Conservation (phyloP, 768 basidiomycete genomes). For the Filobasidium wieringae region DNA sequence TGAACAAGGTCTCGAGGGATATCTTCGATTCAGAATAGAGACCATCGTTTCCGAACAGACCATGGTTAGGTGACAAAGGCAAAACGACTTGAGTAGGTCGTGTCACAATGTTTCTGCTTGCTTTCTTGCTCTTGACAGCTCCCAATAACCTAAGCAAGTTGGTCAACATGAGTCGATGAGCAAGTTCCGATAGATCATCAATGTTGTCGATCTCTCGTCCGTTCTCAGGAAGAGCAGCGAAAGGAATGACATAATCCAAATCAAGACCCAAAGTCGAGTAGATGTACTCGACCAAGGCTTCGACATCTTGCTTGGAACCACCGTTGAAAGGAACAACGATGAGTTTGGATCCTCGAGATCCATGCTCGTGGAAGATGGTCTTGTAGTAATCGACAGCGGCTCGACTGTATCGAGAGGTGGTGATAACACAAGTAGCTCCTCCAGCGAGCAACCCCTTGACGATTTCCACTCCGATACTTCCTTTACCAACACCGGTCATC, state of each 20-base stretch:
- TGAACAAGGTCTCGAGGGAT: slow-evolving; percentile 92
- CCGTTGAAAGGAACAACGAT: slow-evolving; percentile 99
- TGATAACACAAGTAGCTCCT: slow-evolving; percentile 91
- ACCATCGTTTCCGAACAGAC: slow-evolving; percentile 93
- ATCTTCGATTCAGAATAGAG: slow-evolving; percentile 98
- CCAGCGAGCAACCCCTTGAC: slow-evolving; percentile 92
- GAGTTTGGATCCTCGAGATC: slow-evolving; percentile 87
- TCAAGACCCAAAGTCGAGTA: slow-evolving; percentile 90
- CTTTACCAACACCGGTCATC: slow-evolving; percentile 93
- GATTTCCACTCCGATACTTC: slow-evolving; percentile 94
- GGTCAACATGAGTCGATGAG: slow-evolving; percentile 96
- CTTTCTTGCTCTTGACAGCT: slow-evolving; percentile 96
- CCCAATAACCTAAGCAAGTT: slow-evolving; percentile 92
- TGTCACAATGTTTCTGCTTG: slow-evolving; percentile 88
- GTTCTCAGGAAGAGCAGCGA: slow-evolving; percentile 96
- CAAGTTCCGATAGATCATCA: slow-evolving; percentile 94
- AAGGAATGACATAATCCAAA: slow-evolving; percentile 95
- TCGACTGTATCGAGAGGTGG: slow-evolving; percentile 93
- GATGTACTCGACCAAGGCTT: slow-evolving; percentile 95
- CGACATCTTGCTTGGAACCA: slow-evolving; percentile 95
- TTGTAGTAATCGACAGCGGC: slow-evolving; percentile 92
- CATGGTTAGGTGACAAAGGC: slow-evolving; percentile 95
- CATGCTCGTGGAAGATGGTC: slow-evolving; percentile 87
- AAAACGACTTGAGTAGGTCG: slow-evolving; percentile 97
- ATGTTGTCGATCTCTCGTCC: slow-evolving; percentile 95